These are phyloP conservation scores for Phytopythium kandeliae DNA, from an alignment of 352 stramenopile genomes.

Conservation along the genomic window DNA sequence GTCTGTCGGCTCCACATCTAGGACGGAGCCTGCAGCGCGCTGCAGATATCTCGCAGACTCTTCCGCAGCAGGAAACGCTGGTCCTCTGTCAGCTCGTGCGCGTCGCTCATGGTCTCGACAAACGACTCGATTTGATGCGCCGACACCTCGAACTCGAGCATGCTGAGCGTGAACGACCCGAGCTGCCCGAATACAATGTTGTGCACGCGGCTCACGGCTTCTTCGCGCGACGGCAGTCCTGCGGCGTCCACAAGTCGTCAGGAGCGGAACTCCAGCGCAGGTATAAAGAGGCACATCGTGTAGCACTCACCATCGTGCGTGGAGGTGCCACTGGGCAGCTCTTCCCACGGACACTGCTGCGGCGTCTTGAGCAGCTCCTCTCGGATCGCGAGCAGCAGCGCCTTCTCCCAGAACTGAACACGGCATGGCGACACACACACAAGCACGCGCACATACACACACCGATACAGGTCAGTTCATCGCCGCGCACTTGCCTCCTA, in stretches of 20 bases:
- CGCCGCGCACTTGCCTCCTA: too few relatives aligned
- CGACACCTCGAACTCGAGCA: conserved; percentile 84
- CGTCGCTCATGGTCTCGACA: conserved; percentile 85
- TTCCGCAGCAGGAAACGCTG: conserved; percentile 78
- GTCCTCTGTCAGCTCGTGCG: conserved; percentile 80
- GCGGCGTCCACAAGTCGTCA: background rate
- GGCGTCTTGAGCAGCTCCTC: conserved; percentile 79
- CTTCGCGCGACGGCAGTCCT: conserved; percentile 62
- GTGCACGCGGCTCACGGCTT: conserved; percentile 77
- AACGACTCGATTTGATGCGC: conserved; percentile 79
- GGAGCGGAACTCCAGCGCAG: background rate
- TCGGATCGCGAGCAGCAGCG: conserved; percentile 70
- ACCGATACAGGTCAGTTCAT: background rate
- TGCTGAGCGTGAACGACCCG: conserved; percentile 82
- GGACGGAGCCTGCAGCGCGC: conserved; percentile 19
- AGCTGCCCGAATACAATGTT: conserved; percentile 87
- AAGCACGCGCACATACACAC: too few relatives aligned
- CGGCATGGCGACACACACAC: too few relatives aligned
- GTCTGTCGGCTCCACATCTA: background rate
- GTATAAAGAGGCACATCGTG: background rate
- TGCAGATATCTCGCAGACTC: conserved; percentile 76
- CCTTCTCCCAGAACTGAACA: conserved; percentile 80
- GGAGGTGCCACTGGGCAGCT: conserved; percentile 45
- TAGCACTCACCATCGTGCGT: conserved; percentile 39
- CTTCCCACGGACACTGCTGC: conserved; percentile 72